These are phyloP conservation scores for Allomyces arbusculus DNA, from an alignment of 192 early-diverging fungal species.

Conservation along the genomic window DNA sequence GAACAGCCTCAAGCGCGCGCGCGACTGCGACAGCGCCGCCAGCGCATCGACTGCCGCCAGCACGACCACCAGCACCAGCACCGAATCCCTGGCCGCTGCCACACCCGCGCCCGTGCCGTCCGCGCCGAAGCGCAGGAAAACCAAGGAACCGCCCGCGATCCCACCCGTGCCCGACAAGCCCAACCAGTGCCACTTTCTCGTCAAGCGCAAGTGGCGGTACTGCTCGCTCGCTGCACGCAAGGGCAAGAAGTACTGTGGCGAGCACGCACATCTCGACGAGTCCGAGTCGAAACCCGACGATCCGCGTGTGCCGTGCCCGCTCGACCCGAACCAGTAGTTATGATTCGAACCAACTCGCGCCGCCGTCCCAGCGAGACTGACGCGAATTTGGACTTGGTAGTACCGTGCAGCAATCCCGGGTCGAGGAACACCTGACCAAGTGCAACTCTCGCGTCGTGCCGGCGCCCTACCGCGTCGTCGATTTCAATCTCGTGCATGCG, in stretches of 20 bases:
- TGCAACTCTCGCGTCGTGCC: not conserved
- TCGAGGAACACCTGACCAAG: not conserved
- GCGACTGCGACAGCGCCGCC: no score
- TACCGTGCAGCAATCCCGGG: not conserved
- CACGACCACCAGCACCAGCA: no score
- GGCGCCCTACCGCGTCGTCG: not conserved
- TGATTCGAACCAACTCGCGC: no score
- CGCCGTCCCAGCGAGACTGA: no score
- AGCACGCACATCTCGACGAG: not conserved
- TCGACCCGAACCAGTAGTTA: not conserved
- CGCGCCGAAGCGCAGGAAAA: no score
- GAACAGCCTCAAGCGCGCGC: no score
- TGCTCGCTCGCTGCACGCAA: slow-evolving; percentile 1
- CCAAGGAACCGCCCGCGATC: not conserved
- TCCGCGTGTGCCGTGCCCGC: not conserved
- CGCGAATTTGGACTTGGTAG: not conserved
- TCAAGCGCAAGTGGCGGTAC: slow-evolving; percentile 1
- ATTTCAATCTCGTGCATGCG: not conserved
- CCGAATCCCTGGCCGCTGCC: no score
- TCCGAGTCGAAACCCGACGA: not conserved
- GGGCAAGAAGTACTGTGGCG: slow-evolving; percentile 2
- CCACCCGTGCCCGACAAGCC: not conserved
- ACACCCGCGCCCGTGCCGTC: no score
- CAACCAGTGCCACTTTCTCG: slow-evolving; percentile 4
- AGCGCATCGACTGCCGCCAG: no score